These are phyloP conservation scores for Globisporangium ultimum DNA, from an alignment of 352 stramenopile genomes.

Conservation along the genomic window DNA sequence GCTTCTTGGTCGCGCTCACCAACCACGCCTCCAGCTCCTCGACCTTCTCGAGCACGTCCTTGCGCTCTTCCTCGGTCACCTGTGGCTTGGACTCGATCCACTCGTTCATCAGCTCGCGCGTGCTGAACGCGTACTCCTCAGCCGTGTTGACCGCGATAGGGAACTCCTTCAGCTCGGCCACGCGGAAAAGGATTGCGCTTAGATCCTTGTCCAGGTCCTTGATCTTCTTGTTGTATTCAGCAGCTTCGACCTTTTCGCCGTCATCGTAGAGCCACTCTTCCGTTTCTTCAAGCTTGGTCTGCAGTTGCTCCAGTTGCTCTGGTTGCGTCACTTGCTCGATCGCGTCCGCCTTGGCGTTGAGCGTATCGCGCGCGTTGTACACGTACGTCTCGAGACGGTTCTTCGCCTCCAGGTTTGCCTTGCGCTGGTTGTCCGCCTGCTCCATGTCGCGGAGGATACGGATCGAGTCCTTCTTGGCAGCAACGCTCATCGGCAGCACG, in stretches of 20 bases:
- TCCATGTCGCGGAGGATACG: conserved; percentile 66
- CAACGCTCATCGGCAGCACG: conserved; percentile 62
- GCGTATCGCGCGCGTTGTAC: conserved; percentile 89
- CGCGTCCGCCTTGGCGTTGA: conserved; percentile 71
- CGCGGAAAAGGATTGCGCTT: conserved; percentile 88
- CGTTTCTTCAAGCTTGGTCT: conserved; percentile 66
- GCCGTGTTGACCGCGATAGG: conserved; percentile 78
- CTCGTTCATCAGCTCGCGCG: conserved; percentile 53
- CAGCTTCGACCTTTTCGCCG: conserved; percentile 81
- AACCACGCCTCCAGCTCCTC: conserved; percentile 84
- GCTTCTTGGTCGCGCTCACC: conserved; percentile 65
- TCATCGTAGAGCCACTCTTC: conserved; percentile 95
- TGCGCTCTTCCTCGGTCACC: conserved; percentile 90
- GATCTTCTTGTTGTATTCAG: conserved; percentile 87
- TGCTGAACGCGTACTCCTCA: conserved; percentile 58
- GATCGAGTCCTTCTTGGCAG: conserved; percentile 63
- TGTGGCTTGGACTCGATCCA: conserved; percentile 69
- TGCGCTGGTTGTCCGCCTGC: conserved; percentile 63
- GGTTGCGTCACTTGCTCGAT: conserved; percentile 77
- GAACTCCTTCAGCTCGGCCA: conserved; percentile 81
- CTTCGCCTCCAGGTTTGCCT: conserved; percentile 78
- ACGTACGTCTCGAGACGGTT: conserved; percentile 94
- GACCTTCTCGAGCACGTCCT: conserved; percentile 85
- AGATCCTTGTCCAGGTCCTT: conserved; percentile 73
- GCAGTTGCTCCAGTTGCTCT: conserved; percentile 83